Percentiles rank a stretch among this genome's conserved stretches.
phyloP scores from a whole-genome alignment of 1,139 yeast species.

The Debaryomyces sp. region DNA sequence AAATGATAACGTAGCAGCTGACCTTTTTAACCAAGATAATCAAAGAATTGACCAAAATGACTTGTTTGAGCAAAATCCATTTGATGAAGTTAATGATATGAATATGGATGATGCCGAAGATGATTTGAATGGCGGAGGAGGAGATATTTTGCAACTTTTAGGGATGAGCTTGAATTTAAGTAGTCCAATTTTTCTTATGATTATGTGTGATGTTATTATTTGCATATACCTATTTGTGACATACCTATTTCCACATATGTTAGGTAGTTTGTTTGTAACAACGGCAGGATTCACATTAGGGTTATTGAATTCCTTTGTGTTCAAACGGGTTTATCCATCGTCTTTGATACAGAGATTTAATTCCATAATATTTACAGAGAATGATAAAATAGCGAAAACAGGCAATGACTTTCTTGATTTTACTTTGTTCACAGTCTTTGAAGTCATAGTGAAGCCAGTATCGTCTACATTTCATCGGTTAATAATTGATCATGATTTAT shows the following conservation, averaged over 20 bases:
- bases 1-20: conserved; percentile 10
- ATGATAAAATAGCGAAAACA: conserved; percentile 9
- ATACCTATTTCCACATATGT: conserved; percentile 57
- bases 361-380: conserved; percentile 1
- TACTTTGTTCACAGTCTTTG: conserved; percentile 10
- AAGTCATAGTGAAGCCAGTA: conserved; percentile 20
- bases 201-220: conserved; percentile 44
- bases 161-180: conserved; percentile 38
- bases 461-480: conserved; percentile 20
- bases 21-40: conserved; percentile 7
- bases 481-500: conserved; percentile 17
- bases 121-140: conserved; percentile 18
- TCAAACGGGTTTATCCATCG: neutral
- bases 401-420: conserved; percentile 17
- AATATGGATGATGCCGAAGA: conserved; percentile 1
- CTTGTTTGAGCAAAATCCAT: conserved; percentile 1
- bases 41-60: conserved; percentile 15
- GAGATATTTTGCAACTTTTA: conserved; percentile 36
- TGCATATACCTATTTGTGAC: conserved; percentile 46
- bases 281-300: conserved; percentile 12
- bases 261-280: conserved; percentile 43
- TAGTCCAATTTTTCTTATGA: conserved; percentile 41
- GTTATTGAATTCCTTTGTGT: conserved; percentile 2
- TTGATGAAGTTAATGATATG: conserved; percentile 10
- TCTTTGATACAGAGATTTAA: conserved; percentile 1